phyloP scores from a whole-genome alignment of 2,329 filamentous ascomycete species.

The Calonectria pseudoturangicola region DNA sequence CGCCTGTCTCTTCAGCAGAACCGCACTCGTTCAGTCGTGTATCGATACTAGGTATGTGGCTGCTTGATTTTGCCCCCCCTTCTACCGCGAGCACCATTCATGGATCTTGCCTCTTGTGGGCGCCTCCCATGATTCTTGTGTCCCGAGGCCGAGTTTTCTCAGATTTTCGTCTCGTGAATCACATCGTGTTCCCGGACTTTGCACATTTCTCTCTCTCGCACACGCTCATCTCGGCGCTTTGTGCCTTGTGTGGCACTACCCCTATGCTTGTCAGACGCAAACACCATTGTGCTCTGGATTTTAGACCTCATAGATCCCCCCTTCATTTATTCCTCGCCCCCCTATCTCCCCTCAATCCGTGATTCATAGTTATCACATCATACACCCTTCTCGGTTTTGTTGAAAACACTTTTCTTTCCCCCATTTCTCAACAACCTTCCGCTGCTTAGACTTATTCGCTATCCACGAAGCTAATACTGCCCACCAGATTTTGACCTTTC shows the following conservation, averaged over 20 bases:
- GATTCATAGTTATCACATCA: conserved; percentile 3
- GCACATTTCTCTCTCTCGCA: conserved; percentile 36
- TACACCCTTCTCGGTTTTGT: not conserved
- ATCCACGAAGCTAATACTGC: conserved; percentile 35
- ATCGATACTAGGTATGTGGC: conserved; percentile 48
- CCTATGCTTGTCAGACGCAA: conserved; percentile 57
- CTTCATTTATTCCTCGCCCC: conserved; percentile 42
- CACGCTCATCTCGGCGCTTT: conserved; percentile 44
- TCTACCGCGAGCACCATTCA: conserved; percentile 7
- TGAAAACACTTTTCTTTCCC: conserved; percentile 12
- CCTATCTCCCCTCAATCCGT: conserved; percentile 30
- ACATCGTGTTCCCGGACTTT: conserved; percentile 43
- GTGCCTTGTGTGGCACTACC: conserved; percentile 49
- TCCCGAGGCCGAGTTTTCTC: conserved; percentile 29
- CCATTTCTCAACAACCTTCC: conserved; percentile 32
- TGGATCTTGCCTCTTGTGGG: conserved; percentile 17
- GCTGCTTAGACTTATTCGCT: conserved; percentile 21
- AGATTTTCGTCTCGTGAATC: conserved; percentile 38
- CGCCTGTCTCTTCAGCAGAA: conserved; percentile 47
- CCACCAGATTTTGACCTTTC: conserved; percentile 39
- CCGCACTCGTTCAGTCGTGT: conserved; percentile 47
- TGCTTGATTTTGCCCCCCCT: conserved; percentile 25
- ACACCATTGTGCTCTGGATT: conserved; percentile 48
- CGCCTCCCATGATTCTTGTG: conserved; percentile 26
- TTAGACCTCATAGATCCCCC: conserved; percentile 34